Evolutionary conservation across 2,329 filamentous ascomycete genomes (phyloP), one percentile per base, ranked within the genome.

Genomic region (Hypoxylon sp.): DNA sequence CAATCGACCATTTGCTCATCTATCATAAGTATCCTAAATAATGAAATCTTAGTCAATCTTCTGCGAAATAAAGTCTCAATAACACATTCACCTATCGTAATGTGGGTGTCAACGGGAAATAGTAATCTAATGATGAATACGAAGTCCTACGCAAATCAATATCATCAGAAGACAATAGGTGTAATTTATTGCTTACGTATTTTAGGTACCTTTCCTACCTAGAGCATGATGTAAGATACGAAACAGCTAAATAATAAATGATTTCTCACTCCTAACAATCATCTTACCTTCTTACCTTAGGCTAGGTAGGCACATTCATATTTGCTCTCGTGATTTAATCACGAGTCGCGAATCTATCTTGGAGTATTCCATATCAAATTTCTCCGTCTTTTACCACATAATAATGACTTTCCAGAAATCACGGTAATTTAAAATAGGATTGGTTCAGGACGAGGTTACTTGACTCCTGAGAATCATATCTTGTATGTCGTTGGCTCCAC

Each of bases 171-270:
- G 44, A n/a, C 26, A 14, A 13, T 13, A 11, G 31, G 39, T 3
- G n/a, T 39, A 3, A 39, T 48, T 26, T 24, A 11, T 33, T 22
- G 44, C 42, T 58, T 58, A 26, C 26, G 26, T 26, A 22, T 22
- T 22, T 22, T 22, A 26, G 26, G 6, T 26, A 58, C 44, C 29
- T 10, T 26, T 19, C 5, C 8, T 39, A 5, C 24, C 26, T 26
- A 26, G 6, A 26, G 24, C 48, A 50, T 58, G 55, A 58, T 48
- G 55, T 58, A 29, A 58, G 55, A 50, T 29, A 57, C 31, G 26
- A 24, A 10, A n/a, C n/a, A 47, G 17, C 29, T n/a, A 9, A 24
- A 33, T 8, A 35, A 47, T 47, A 35, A 39, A 44, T 11, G 8
- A 29, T 37, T 24, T 44, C 29, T 39, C 17, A 39, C 14, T 46